Percentiles rank a stretch among this genome's conserved stretches.
Evolutionary conservation across 306 rosid genomes (phyloP).

Genomic region (Geum urbanum): DNA sequence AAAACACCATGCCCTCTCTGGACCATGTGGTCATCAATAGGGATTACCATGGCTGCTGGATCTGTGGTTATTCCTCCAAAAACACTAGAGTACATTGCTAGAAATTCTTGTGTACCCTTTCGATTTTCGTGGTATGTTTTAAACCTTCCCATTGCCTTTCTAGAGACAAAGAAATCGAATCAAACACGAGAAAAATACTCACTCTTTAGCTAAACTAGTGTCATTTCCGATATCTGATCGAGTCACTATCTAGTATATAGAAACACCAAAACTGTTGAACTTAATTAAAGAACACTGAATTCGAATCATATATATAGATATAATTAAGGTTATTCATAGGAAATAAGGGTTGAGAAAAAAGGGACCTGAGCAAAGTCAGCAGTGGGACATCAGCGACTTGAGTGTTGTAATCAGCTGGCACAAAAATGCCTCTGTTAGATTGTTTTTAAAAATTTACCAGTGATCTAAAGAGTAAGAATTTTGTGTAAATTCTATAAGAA

Average conservation of each 20-base stretch:
- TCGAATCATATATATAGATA: background rate
- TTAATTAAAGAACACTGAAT: background rate
- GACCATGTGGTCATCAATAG: constrained; percentile 94
- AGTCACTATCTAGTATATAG: background rate
- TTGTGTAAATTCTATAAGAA: background rate
- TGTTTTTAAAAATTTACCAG: background rate
- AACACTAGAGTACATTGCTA: constrained; percentile 91
- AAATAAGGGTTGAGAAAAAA: background rate
- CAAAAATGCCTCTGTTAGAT: background rate
- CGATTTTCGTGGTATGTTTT: constrained; percentile 44
- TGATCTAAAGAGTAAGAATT: background rate
- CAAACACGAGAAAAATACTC: background rate
- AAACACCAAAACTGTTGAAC: background rate
- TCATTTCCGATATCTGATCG: background rate
- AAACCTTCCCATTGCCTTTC: constrained; percentile 56
- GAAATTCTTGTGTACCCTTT: constrained; percentile 52
- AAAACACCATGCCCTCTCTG: constrained; percentile 96
- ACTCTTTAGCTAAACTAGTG: background rate
- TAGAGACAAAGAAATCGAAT: background rate
- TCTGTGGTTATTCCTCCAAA: constrained; percentile 79
- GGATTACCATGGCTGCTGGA: constrained; percentile 78
- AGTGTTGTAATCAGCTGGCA: constrained; percentile 40
- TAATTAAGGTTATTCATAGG: background rate
- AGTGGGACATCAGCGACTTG: constrained; percentile 44
- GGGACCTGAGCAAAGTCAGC: constrained; percentile 49